Conservation (phyloP, 2,329 filamentous ascomycete genomes). For the Colletotrichum echinochloae region DNA sequence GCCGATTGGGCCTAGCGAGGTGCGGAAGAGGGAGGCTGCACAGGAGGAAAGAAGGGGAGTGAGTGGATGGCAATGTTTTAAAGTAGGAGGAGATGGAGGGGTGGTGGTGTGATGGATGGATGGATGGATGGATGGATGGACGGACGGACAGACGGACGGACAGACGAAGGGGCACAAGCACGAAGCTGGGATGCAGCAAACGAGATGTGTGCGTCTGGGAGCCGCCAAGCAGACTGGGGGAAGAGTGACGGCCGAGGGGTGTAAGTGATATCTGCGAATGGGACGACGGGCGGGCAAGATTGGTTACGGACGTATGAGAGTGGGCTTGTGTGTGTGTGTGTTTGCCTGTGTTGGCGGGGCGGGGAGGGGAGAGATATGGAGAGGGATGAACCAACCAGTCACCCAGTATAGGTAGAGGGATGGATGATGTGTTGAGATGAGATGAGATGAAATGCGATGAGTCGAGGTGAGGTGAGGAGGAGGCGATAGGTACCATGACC, state of each 20-base stretch:
- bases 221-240: conserved; percentile 8
- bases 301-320: conserved; percentile 31
- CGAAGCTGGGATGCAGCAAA: not conserved
- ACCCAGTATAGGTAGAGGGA: not conserved
- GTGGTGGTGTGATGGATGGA: too few relatives aligned
- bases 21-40: not conserved
- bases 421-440: not conserved
- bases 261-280: conserved; percentile 9
- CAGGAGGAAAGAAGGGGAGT: too few relatives aligned
- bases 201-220: not conserved
- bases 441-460: not conserved
- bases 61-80: conserved; percentile 12
- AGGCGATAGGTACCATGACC: not conserved
- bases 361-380: not conserved
- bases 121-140: conserved; percentile 4
- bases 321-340: not conserved
- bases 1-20: not conserved
- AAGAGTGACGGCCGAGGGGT: not conserved
- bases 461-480: not conserved
- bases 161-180: conserved; percentile 9
- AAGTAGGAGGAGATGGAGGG: conserved; percentile 2
- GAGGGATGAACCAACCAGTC: not conserved
- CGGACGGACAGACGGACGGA: conserved; percentile 5
- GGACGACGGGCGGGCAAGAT: conserved; percentile 6
- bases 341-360: not conserved